Evolutionary conservation across 2,329 filamentous ascomycete genomes (phyloP).

Genomic region (Arachnomyces sp.): DNA sequence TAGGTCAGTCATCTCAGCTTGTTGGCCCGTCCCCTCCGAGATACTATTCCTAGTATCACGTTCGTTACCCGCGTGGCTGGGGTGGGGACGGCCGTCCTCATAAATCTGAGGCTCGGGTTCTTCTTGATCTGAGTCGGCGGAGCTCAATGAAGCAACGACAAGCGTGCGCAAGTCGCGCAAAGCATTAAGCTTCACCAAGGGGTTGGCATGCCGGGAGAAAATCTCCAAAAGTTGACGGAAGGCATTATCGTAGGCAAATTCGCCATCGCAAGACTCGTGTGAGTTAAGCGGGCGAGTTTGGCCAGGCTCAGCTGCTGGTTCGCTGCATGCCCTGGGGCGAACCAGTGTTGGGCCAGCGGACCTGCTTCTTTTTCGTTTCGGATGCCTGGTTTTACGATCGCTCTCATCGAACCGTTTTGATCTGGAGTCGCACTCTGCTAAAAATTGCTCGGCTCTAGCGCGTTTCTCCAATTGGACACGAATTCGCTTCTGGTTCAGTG

Average conservation of each 20-base stretch:
- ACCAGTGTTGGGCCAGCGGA: constrained; percentile 23
- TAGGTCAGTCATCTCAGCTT: constrained; percentile 1
- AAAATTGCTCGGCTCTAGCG: constrained; percentile 30
- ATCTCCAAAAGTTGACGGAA: constrained; percentile 73
- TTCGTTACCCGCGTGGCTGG: constrained; percentile 42
- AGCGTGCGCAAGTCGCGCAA: constrained; percentile 76
- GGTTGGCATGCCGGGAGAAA: constrained; percentile 84
- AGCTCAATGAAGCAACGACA: constrained; percentile 64
- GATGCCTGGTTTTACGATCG: constrained; percentile 6
- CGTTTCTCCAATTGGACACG: constrained; percentile 32
- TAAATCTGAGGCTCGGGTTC: constrained; percentile 3
- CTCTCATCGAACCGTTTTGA: constrained; percentile 18
- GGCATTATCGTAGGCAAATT: constrained; percentile 70
- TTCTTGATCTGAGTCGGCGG: constrained; percentile 36
- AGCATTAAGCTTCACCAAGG: constrained; percentile 73
- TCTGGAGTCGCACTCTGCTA: constrained; percentile 28
- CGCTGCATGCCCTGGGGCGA: neutral
- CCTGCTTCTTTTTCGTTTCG: constrained; percentile 24
- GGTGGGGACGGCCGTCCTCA: constrained; percentile 32
- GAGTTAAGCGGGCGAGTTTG: constrained; percentile 1
- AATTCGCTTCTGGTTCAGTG: constrained; percentile 42
- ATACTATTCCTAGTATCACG: constrained; percentile 10
- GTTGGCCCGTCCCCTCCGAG: constrained; percentile 9
- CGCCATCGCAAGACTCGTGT: constrained; percentile 22
- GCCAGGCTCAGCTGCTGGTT: neutral